Conservation (phyloP, 2,329 filamentous ascomycete species). For the Fusarium papillatum region DNA sequence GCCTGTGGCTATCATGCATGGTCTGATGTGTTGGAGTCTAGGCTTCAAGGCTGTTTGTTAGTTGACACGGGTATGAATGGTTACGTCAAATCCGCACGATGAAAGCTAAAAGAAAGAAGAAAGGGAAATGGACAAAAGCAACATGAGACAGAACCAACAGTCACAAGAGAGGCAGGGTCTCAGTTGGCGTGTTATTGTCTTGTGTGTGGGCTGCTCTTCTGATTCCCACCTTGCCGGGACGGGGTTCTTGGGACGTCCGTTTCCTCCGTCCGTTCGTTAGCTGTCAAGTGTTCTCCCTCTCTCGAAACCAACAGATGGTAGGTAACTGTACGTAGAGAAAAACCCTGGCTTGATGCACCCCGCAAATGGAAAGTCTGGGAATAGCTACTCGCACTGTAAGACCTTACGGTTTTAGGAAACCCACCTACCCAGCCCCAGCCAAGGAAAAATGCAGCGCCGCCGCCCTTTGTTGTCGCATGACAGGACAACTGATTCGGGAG, state of each 20-base stretch:
- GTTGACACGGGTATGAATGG: neutral
- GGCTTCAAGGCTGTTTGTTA: neutral
- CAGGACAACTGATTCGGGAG: neutral
- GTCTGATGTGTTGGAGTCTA: neutral
- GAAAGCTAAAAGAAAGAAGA: neutral
- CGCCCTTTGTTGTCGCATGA: conserved; percentile 2
- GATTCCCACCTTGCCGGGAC: neutral
- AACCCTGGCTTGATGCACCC: neutral
- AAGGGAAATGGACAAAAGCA: neutral
- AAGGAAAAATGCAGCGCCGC: neutral
- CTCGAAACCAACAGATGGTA: neutral
- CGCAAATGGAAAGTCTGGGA: neutral
- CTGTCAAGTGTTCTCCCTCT: neutral
- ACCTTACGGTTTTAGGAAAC: neutral
- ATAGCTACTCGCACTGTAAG: neutral
- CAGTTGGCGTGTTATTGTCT: neutral
- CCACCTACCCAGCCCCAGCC: neutral
- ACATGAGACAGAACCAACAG: neutral
- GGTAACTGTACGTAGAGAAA: neutral
- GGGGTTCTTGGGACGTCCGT: neutral
- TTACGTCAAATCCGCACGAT: neutral
- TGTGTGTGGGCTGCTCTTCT: neutral
- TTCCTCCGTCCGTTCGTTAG: conserved; percentile 1
- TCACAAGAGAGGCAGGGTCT: neutral
- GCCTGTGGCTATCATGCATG: neutral